Evolutionary conservation across 1,139 yeast genomes (phyloP).

Genomic region (Kodamaea sp.): DNA sequence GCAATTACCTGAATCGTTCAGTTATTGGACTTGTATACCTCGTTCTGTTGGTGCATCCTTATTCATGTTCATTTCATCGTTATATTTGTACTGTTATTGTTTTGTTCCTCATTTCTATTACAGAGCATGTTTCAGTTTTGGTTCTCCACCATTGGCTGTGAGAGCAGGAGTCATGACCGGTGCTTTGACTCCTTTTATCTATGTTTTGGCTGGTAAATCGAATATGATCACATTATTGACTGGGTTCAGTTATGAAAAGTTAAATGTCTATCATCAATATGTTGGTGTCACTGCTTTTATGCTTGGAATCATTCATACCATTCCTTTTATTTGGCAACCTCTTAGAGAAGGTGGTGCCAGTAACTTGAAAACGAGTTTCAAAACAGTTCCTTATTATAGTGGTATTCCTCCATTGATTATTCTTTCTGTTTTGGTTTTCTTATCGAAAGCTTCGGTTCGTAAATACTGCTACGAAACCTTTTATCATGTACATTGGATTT

Average conservation of each 20-base stretch:
- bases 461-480: slow-evolving; percentile 49
- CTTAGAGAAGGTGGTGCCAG: slow-evolving; percentile 49
- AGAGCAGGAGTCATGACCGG: slow-evolving; percentile 52
- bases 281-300: slow-evolving; percentile 44
- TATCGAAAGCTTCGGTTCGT: slow-evolving; percentile 45
- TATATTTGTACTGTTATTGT: slow-evolving; percentile 46
- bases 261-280: slow-evolving; percentile 53
- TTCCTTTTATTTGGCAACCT: slow-evolving; percentile 51
- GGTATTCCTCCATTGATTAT: slow-evolving; percentile 46
- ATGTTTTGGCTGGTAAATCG: slow-evolving; percentile 51
- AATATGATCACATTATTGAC: slow-evolving; percentile 50
- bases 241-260: slow-evolving; percentile 54
- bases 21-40: slow-evolving; percentile 47
- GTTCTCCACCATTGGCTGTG: slow-evolving; percentile 62
- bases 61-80: slow-evolving; percentile 35
- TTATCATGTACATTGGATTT: slow-evolving; percentile 56
- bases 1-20: slow-evolving; percentile 36
- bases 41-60: slow-evolving; percentile 46
- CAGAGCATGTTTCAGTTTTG: slow-evolving; percentile 54
- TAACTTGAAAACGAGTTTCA: slow-evolving; percentile 16
- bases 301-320: slow-evolving; percentile 49
- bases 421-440: slow-evolving; percentile 43
- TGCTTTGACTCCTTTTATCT: slow-evolving; percentile 51
- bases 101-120: slow-evolving; percentile 53
- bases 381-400: slow-evolving; percentile 21